Evolutionary conservation across 352 stramenopile genomes (phyloP).

Genomic region (Globisporangium barbulae): DNA sequence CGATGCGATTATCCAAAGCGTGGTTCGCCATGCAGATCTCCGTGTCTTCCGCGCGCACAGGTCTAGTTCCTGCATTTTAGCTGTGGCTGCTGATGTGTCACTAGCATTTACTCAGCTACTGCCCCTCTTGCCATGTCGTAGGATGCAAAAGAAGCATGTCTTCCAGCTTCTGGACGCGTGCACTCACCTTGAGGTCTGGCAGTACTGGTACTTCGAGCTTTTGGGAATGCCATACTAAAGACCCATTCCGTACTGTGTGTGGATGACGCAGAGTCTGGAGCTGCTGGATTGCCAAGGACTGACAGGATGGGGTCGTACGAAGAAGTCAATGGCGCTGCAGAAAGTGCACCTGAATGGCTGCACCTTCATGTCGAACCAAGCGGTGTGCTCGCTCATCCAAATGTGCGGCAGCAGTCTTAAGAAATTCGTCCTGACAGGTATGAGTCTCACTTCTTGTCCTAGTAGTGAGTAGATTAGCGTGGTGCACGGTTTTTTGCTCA

Average conservation of each 20-base stretch:
- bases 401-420: slow-evolving; percentile 33
- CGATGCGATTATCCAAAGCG: slow-evolving; percentile 36
- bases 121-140: slow-evolving; percentile 10
- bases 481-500: not conserved
- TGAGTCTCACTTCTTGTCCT: not conserved
- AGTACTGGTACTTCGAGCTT: slow-evolving; percentile 1
- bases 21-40: slow-evolving; percentile 34
- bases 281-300: slow-evolving; percentile 54
- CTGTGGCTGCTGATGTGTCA: not conserved
- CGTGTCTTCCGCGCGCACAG: slow-evolving; percentile 45
- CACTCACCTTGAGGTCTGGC: slow-evolving; percentile 28
- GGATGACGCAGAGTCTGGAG: slow-evolving; percentile 40
- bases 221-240: not conserved
- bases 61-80: slow-evolving; percentile 17
- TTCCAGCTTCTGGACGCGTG: slow-evolving; percentile 39
- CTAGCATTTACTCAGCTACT: not conserved
- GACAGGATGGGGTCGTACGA: slow-evolving; percentile 30
- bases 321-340: slow-evolving; percentile 22
- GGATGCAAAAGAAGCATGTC: slow-evolving; percentile 53
- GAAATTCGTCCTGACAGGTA: slow-evolving; percentile 49
- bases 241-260: not conserved
- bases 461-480: too few species aligned
- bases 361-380: slow-evolving; percentile 44
- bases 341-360: slow-evolving; percentile 51
- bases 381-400: slow-evolving; percentile 31